Base-by-base conservation (phyloP, 2,329 filamentous ascomycete genomes). In the Arthrinium phaeospermum region DNA sequence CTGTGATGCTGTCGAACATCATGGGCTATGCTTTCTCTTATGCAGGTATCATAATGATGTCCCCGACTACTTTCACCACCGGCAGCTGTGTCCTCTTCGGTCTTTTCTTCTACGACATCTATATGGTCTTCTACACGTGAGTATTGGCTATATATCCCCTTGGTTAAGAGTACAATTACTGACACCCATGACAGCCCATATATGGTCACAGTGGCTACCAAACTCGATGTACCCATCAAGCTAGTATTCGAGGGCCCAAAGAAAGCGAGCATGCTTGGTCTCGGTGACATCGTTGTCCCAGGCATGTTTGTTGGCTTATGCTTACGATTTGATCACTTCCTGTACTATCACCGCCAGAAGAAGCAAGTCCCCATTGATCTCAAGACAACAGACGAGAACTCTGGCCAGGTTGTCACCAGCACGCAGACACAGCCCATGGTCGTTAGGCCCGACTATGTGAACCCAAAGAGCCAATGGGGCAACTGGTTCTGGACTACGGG, bases 101-200 rank as follows among this genome's bases (percentile, higher is more conserved):
- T 0, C 86, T 98, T 0, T 98, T 98, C 84, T 90, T 97, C 79
- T 99, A 99, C 79, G 96, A 99, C 80, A 96, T 99, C 68, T 91
- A 96, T 81, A 95, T 96, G 87, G 94, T 96, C 7, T 96, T 96
- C 80, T 96, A 93, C 80, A 95, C 93, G 85, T 91, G 80, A 82
- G 89, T 86, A 30, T 19, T 12, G 8, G n/a, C 7, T 12, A n/a
- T n/a, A 5, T 12, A n/a, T n/a, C 34, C 30, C 10, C 19, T 8
- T 4, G 4, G 12, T 10, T 30, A n/a, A 10, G 19, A 13, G n/a
- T 19, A 41, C 19, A 13, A 22, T 47, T 34, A 19, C 19, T 14
- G 68, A 45, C 77, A 81, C 74, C 81, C 74, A 16, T 70, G 30
- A 16, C 4, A 92, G 91, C 0, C 94, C 94, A 0, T 91, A 94